Conservation (phyloP, 352 stramenopile genomes). For the Lagenidium sp. region DNA sequence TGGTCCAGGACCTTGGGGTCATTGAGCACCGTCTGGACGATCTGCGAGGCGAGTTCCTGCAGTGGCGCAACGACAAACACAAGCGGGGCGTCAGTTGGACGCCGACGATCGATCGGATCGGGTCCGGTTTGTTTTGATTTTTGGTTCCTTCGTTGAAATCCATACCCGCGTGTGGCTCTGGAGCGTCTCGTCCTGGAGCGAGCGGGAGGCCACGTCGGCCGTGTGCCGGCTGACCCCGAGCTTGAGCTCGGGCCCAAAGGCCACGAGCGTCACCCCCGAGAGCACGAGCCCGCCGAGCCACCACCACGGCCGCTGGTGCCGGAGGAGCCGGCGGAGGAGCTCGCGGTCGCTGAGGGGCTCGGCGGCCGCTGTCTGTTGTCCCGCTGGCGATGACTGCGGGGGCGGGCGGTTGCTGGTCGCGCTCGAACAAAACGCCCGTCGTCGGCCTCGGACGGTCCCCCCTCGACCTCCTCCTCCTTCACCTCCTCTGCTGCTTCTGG, state of each 20-base stretch:
- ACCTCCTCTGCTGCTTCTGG: no score
- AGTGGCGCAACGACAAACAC: not conserved
- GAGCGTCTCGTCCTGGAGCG: constrained; percentile 78
- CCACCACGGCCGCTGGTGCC: constrained; percentile 46
- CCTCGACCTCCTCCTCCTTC: no score
- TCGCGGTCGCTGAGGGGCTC: constrained; percentile 32
- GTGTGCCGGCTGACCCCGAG: constrained; percentile 75
- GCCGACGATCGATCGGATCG: not conserved
- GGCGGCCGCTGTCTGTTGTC: no score
- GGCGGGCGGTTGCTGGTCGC: not conserved
- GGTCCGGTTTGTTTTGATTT: no score
- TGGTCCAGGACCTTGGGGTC: constrained; percentile 79
- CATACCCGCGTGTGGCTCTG: constrained; percentile 43
- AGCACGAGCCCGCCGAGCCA: constrained; percentile 36
- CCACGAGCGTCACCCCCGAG: constrained; percentile 41
- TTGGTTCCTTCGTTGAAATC: no score
- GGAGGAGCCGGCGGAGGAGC: constrained; percentile 18
- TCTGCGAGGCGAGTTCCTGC: constrained; percentile 62
- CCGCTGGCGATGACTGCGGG: not conserved
- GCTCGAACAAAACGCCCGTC: no score
- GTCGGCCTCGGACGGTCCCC: no score
- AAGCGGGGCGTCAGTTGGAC: not conserved
- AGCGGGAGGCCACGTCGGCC: constrained; percentile 70
- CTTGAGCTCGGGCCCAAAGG: constrained; percentile 70
- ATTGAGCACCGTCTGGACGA: constrained; percentile 82